Evolutionary conservation across 2,329 filamentous ascomycete genomes (phyloP).

Genomic region (Colletotrichum sp.): DNA sequence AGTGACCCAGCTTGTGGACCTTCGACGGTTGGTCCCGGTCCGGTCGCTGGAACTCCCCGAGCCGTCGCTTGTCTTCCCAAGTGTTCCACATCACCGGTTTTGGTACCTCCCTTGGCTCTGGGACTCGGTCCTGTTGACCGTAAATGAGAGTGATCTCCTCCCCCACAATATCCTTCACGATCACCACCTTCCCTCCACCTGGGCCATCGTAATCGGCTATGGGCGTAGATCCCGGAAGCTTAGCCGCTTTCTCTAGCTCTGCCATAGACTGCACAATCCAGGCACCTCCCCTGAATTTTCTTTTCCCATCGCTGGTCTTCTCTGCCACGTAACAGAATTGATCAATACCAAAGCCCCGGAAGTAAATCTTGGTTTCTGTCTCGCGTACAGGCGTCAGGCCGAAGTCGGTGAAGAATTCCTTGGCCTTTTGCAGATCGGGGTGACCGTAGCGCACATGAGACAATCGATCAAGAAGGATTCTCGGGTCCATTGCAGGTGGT

Average conservation of each 20-base stretch:
- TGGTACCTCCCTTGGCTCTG: neutral
- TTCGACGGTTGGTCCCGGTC: neutral
- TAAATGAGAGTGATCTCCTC: neutral
- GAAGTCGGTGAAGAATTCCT: neutral
- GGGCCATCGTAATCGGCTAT: neutral
- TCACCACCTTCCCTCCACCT: neutral
- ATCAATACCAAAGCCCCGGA: neutral
- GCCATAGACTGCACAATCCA: neutral
- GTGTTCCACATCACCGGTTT: neutral
- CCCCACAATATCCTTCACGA: neutral
- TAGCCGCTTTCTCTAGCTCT: neutral
- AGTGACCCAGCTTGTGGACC: neutral
- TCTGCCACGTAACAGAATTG: neutral
- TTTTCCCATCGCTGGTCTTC: neutral
- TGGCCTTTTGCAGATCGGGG: neutral
- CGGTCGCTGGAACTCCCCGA: neutral
- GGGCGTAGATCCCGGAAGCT: neutral
- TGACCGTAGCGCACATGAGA: neutral
- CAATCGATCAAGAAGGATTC: neutral
- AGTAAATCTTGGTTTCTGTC: neutral
- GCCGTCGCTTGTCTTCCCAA: neutral
- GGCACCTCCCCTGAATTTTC: neutral
- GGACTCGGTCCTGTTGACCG: neutral
- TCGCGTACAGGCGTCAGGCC: neutral
- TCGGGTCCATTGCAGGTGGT: neutral